Conservation (phyloP, 768 basidiomycete genomes). For the Hemileccinum rubropunctum region DNA sequence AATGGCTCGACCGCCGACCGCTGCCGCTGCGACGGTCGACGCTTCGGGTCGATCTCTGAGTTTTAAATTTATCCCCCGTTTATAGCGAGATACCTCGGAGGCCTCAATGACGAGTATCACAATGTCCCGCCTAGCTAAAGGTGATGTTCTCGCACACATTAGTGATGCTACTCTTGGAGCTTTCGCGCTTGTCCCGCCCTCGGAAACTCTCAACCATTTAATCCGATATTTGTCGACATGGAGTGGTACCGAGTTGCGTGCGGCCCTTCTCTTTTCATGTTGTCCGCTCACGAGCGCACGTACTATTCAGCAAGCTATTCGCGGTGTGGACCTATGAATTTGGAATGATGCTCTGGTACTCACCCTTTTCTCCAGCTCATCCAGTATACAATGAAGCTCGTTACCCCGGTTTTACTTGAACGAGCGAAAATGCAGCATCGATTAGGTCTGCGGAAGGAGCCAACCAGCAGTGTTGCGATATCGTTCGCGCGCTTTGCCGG, state of each 20-base stretch:
- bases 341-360: not conserved
- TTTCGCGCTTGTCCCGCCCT: slow-evolving; percentile 56
- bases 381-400: slow-evolving; percentile 69
- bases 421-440: slow-evolving; percentile 69
- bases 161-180: slow-evolving; percentile 64
- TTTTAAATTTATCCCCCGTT: not conserved
- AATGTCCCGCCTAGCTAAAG: slow-evolving; percentile 54
- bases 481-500: slow-evolving; percentile 53
- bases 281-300: slow-evolving; percentile 9
- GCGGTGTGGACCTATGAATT: slow-evolving; percentile 41
- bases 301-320: slow-evolving; percentile 61
- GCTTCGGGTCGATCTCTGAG: not conserved
- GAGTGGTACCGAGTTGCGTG: slow-evolving; percentile 82
- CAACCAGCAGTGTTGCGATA: slow-evolving; percentile 52
- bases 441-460: slow-evolving; percentile 52
- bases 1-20: no score
- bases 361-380: slow-evolving; percentile 49
- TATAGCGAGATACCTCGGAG: not conserved
- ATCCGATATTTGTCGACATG: slow-evolving; percentile 77
- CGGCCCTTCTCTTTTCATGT: slow-evolving; percentile 8
- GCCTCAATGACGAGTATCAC: not conserved
- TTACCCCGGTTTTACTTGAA: slow-evolving; percentile 61
- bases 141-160: slow-evolving; percentile 47
- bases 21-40: no score
- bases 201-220: slow-evolving; percentile 67